Evolutionary conservation across 1,284 basidiomycete species (phyloP).

Genomic region (Golubevia pallescens): DNA sequence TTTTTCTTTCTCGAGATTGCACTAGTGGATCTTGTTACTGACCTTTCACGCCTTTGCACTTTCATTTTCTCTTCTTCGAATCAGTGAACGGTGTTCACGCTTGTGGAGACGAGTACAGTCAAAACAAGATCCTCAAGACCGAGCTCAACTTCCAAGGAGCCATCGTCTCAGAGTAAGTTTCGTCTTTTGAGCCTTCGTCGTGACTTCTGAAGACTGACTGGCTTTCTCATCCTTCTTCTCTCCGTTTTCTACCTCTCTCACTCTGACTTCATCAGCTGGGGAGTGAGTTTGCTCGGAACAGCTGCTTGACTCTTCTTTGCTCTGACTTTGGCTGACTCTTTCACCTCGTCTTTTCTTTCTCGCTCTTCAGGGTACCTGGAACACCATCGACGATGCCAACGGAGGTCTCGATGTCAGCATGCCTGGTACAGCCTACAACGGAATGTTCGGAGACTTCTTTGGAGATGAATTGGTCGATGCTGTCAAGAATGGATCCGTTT

Average conservation of each 20-base stretch:
- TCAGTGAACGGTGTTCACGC: conserved; percentile 32
- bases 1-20: too few species aligned
- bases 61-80: too few species aligned
- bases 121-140: conserved; percentile 53
- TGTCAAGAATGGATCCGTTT: conserved; percentile 48
- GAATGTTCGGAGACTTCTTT: conserved; percentile 24
- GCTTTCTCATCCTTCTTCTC: too few species aligned
- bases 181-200: background rate
- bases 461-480: conserved; percentile 28
- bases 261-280: background rate
- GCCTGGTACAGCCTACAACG: conserved; percentile 19
- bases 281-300: too few species aligned
- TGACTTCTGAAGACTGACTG: too few species aligned
- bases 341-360: too few species aligned
- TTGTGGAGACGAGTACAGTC: conserved; percentile 39
- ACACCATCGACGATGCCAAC: conserved; percentile 37
- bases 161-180: conserved; percentile 37
- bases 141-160: conserved; percentile 51
- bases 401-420: conserved; percentile 56
- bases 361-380: conserved; percentile 21
- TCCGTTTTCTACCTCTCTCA: conserved; percentile 3
- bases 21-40: too few species aligned
- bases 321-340: too few species aligned
- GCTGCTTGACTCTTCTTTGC: too few species aligned
- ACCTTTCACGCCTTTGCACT: too few species aligned